Evolutionary conservation across 768 basidiomycete genomes (phyloP).

Genomic region (Hygrocybe coccinea): DNA sequence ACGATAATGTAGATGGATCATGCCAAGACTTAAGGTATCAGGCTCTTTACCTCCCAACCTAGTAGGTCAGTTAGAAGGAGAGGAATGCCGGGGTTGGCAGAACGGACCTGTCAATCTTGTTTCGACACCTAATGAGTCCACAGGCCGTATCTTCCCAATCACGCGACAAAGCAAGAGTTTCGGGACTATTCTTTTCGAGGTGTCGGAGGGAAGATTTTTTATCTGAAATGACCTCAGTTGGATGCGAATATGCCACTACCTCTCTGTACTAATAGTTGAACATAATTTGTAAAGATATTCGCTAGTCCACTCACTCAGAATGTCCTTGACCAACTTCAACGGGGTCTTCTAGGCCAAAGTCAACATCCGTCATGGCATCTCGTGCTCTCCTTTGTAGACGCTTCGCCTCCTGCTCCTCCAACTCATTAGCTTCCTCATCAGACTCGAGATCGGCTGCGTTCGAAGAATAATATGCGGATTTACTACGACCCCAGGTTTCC

Average conservation of each 20-base stretch:
- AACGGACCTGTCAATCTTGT: conserved; percentile 50
- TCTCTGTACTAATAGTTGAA: conserved; percentile 13
- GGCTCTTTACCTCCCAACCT: conserved; percentile 49
- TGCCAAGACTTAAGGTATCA: conserved; percentile 56
- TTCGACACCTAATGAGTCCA: conserved; percentile 47
- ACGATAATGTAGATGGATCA: conserved; percentile 89
- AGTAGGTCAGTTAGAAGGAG: not conserved
- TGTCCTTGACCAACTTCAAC: conserved; percentile 36
- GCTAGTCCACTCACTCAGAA: conserved; percentile 29
- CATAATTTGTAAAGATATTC: not conserved
- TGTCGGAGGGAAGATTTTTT: conserved; percentile 56
- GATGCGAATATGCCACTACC: conserved; percentile 37
- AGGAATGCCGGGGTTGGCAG: not conserved
- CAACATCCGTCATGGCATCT: conserved; percentile 66
- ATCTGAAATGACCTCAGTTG: conserved; percentile 44
- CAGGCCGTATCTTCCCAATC: conserved; percentile 76
- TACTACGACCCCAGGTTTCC: conserved; percentile 80
- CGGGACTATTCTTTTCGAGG: conserved; percentile 71
- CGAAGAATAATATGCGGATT: conserved; percentile 80
- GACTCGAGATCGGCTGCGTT: conserved; percentile 77
- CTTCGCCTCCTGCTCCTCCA: conserved; percentile 84
- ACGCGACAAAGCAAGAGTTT: conserved; percentile 71
- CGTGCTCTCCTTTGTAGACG: conserved; percentile 72
- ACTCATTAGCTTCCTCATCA: conserved; percentile 82
- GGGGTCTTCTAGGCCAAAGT: conserved; percentile 76